Evolutionary conservation across 208 protist genomes (phyloP).

Genomic region (Trypanosoma congolense): DNA sequence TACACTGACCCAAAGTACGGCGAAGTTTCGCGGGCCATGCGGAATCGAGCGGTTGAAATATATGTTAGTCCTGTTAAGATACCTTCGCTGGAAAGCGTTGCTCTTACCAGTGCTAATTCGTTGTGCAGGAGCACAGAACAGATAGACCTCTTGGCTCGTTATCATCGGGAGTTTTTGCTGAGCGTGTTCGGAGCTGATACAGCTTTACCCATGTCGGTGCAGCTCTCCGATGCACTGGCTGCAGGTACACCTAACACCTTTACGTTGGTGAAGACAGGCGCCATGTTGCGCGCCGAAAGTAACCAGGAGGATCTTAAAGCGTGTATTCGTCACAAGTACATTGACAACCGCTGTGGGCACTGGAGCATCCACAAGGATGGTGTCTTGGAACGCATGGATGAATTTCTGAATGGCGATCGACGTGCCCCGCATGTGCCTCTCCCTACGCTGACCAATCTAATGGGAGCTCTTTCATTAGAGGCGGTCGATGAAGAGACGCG

Average conservation of each 20-base stretch:
- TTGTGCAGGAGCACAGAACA: constrained; percentile 8
- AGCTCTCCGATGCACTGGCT: constrained; percentile 64
- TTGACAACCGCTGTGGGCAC: constrained; percentile 77
- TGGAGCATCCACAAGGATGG: constrained; percentile 44
- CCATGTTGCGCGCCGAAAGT: constrained; percentile 33
- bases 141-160: constrained; percentile 41
- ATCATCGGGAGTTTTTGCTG: constrained; percentile 65
- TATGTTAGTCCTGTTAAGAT: constrained; percentile 80
- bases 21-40: constrained; percentile 99
- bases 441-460: constrained; percentile 14
- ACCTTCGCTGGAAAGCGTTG: constrained; percentile 61
- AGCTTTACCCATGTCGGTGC: constrained; percentile 28
- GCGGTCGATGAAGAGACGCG: background rate
- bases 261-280: constrained; percentile 62
- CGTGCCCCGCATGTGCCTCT: background rate
- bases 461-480: constrained; percentile 7
- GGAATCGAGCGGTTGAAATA: constrained; percentile 98
- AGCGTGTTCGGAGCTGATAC: constrained; percentile 72
- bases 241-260: constrained; percentile 80
- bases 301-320: constrained; percentile 22
- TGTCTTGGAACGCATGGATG: constrained; percentile 35
- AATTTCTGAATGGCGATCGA: constrained; percentile 6
- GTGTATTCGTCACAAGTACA: constrained; percentile 66
- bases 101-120: constrained; percentile 5
- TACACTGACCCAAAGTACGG: constrained; percentile 96